These are phyloP conservation scores for Acacia concinna DNA, from an alignment of 331 rosid species.

Conservation along the genomic window DNA sequence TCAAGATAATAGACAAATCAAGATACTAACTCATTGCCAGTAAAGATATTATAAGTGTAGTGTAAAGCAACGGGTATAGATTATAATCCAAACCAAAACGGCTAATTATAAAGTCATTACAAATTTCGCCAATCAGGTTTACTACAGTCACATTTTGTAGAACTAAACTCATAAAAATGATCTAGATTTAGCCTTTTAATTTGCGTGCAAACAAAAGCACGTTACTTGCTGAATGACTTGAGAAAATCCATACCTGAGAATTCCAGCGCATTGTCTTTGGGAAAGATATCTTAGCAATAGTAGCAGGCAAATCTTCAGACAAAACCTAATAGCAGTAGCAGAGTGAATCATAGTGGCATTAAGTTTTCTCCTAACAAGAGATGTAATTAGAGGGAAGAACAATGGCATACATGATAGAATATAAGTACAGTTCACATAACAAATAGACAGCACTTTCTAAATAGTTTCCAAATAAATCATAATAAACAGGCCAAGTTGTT, in stretches of 20 bases:
- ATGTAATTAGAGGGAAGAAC: too few species aligned
- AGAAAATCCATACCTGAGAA: conserved; percentile 62
- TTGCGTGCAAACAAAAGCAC: background rate
- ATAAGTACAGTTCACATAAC: background rate
- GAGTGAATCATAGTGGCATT: conserved; percentile 17
- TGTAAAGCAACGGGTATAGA: background rate
- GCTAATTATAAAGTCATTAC: background rate
- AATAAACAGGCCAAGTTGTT: background rate
- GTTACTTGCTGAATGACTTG: conserved; percentile 1
- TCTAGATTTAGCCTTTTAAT: background rate
- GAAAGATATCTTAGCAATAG: conserved; percentile 75
- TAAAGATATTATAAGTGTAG: background rate
- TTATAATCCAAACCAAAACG: background rate
- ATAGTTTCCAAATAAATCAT: background rate
- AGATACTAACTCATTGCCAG: background rate
- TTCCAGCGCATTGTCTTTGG: conserved; percentile 97
- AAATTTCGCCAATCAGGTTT: background rate
- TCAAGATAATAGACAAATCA: background rate
- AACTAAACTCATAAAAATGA: background rate
- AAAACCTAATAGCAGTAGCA: conserved; percentile 57
- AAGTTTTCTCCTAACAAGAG: too few species aligned
- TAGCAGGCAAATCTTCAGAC: conserved; percentile 75
- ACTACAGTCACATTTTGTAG: background rate
- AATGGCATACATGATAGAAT: conserved; percentile 22
- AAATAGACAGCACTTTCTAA: background rate